A percentile compares a stretch with the other conserved stretches of the same genome.
These are phyloP conservation scores for Starmerella geochares DNA, from an alignment of 805 yeast species.

Conservation along the genomic window DNA sequence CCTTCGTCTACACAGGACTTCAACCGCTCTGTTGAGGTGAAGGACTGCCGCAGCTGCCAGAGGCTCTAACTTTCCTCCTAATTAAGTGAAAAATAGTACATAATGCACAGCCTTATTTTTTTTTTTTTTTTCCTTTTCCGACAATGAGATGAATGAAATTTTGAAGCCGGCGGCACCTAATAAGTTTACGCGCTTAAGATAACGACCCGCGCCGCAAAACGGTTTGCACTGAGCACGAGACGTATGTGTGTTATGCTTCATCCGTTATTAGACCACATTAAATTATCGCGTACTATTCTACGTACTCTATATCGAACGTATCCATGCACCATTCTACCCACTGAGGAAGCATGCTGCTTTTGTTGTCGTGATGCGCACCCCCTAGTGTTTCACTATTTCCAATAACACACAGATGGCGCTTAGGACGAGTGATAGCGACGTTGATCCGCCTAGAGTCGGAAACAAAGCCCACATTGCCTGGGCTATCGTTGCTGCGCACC, in stretches of 20 bases:
- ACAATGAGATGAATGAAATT: too few relatives aligned
- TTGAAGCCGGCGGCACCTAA: too few relatives aligned
- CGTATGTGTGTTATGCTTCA: too few relatives aligned
- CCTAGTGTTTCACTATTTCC: conserved; percentile 65
- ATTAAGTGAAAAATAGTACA: neutral
- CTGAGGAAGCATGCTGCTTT: conserved; percentile 32
- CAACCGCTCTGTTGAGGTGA: conserved; percentile 47
- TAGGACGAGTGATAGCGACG: conserved; percentile 88
- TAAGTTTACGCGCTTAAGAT: too few relatives aligned
- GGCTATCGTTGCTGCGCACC: conserved; percentile 63
- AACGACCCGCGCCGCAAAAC: too few relatives aligned
- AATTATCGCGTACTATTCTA: conserved; percentile 40
- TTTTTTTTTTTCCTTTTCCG: neutral
- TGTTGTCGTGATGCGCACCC: conserved; percentile 26
- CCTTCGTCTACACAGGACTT: conserved; percentile 58
- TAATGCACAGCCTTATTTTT: neutral
- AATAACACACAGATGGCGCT: conserved; percentile 69
- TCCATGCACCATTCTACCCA: conserved; percentile 69
- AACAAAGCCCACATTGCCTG: conserved; percentile 66
- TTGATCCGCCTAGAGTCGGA: conserved; percentile 70
- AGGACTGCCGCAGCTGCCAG: conserved; percentile 26
- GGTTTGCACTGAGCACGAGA: too few relatives aligned
- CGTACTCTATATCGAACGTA: conserved; percentile 56
- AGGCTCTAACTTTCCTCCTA: conserved; percentile 13
- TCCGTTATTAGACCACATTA: too few relatives aligned